Conservation (phyloP, 352 stramenopile genomes). For the Phytophthora macrochlamydospora region DNA sequence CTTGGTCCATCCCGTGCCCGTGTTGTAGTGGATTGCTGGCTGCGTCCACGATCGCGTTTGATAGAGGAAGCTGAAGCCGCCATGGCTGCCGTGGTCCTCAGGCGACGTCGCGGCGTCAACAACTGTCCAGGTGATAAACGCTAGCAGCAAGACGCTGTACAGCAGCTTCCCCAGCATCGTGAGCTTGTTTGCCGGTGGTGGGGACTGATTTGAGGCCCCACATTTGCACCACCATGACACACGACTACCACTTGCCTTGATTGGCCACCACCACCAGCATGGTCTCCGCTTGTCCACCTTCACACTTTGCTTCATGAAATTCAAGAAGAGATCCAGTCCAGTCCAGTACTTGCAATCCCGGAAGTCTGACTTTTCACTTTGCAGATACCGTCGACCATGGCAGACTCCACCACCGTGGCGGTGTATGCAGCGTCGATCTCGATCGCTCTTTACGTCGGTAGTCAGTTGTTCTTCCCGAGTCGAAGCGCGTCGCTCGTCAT, state of each 20-base stretch:
- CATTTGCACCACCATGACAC: background rate
- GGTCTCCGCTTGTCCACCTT: no score
- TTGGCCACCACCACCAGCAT: background rate
- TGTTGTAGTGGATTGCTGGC: slow-evolving; percentile 31
- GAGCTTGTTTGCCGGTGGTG: background rate
- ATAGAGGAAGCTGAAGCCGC: slow-evolving; percentile 5
- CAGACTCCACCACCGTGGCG: slow-evolving; percentile 5
- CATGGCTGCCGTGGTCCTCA: no score
- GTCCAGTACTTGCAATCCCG: no score
- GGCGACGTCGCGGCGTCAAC: no score
- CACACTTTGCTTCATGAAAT: no score
- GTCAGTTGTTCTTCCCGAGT: slow-evolving; percentile 15
- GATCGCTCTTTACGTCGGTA: slow-evolving; percentile 15
- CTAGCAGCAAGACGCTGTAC: background rate
- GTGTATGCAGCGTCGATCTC: slow-evolving; percentile 22
- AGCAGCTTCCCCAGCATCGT: background rate
- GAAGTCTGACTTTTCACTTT: no score
- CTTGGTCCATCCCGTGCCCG: slow-evolving; percentile 40
- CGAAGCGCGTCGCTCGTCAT: slow-evolving; percentile 29
- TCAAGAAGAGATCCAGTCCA: no score
- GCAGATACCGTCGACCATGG: background rate
- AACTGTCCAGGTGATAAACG: background rate
- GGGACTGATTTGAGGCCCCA: background rate
- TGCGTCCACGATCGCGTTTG: slow-evolving; percentile 20
- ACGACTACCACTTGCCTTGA: background rate